phyloP scores from a whole-genome alignment of 768 basidiomycete species.

The Boletus sensibilis region DNA sequence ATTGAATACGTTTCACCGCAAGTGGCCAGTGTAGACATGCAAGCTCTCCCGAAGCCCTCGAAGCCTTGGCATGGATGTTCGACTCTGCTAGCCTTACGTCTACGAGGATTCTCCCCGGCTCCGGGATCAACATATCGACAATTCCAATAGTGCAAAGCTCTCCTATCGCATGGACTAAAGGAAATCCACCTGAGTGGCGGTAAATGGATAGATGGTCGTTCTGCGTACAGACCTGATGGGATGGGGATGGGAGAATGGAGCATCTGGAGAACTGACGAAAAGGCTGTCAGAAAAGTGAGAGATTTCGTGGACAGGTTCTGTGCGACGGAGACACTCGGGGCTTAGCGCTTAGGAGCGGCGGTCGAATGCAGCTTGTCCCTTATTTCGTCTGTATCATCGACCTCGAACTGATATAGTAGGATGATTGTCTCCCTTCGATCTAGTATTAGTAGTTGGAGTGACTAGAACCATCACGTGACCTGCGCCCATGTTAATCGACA shows the following conservation, averaged over 20 bases:
- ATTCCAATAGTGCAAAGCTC: slow-evolving; percentile 42
- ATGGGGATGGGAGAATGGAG: slow-evolving; percentile 81
- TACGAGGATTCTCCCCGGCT: slow-evolving; percentile 62
- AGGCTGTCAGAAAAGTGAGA: slow-evolving; percentile 51
- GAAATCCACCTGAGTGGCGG: slow-evolving; percentile 81
- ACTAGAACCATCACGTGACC: slow-evolving; percentile 29
- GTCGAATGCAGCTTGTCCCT: not conserved
- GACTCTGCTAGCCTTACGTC: slow-evolving; percentile 17
- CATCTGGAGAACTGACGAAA: slow-evolving; percentile 62
- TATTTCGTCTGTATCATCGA: not conserved
- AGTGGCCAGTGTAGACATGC: slow-evolving; percentile 53
- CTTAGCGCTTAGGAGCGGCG: not conserved
- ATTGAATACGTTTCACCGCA: slow-evolving; percentile 22
- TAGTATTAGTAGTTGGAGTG: not conserved
- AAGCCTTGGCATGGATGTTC: slow-evolving; percentile 42
- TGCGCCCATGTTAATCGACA: slow-evolving; percentile 17
- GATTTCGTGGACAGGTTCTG: slow-evolving; percentile 39
- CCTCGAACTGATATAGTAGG: not conserved
- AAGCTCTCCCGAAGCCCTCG: slow-evolving; percentile 37
- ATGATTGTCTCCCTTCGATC: not conserved
- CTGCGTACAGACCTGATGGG: slow-evolving; percentile 49
- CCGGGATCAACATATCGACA: slow-evolving; percentile 65
- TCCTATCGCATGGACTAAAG: slow-evolving; percentile 55
- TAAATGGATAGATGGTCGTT: slow-evolving; percentile 54
- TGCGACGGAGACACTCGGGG: not conserved